phyloP scores from a whole-genome alignment of 345 rosid species.

The Gossypium thurberi region DNA sequence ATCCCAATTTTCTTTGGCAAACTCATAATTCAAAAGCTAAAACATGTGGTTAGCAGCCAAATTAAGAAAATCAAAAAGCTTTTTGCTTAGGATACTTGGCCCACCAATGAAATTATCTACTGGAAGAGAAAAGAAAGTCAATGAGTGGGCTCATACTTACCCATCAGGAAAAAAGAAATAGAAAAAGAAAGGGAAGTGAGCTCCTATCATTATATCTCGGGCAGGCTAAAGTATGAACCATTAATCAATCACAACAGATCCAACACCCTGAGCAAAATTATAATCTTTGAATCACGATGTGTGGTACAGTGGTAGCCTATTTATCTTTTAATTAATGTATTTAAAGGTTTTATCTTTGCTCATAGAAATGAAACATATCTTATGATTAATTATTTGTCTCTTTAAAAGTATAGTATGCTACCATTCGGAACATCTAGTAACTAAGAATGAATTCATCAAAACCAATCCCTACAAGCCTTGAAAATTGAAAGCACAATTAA shows the following conservation, averaged over 20 bases:
- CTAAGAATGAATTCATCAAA: neutral
- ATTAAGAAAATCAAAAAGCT: neutral
- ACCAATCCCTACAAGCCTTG: neutral
- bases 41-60: neutral
- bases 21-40: neutral
- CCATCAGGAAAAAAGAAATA: neutral
- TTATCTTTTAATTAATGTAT: too few species aligned
- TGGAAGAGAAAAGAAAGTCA: neutral
- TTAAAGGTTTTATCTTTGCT: too few species aligned
- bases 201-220: too few species aligned
- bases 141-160: conserved; percentile 1
- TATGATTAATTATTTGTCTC: too few species aligned
- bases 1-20: neutral
- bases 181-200: too few species aligned
- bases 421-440: neutral
- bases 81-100: neutral
- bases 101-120: conserved; percentile 3
- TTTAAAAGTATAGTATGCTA: too few species aligned
- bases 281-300: too few species aligned
- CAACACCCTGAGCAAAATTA: too few species aligned
- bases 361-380: too few species aligned
- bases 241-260: too few species aligned
- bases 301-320: too few species aligned
- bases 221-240: too few species aligned
- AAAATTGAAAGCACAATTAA: neutral